Base-by-base conservation (phyloP, 305 asterid species). In the Fraxinus ornus region DNA sequence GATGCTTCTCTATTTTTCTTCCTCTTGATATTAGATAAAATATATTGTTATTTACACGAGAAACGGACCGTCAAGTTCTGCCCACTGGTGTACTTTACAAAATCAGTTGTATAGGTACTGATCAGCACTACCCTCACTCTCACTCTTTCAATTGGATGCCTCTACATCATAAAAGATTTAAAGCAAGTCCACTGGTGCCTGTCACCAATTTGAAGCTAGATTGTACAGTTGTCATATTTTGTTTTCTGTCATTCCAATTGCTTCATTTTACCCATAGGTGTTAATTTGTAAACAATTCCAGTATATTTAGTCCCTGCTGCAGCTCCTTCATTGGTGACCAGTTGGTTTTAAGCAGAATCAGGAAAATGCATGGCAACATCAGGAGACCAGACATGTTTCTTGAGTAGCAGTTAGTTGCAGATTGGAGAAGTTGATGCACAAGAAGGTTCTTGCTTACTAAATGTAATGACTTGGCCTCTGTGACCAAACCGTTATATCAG, bases 1-100 rank as follows among this genome's bases (percentile, higher is more conserved):
- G 41, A 75, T 68, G n/a, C 39, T 78, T 44, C 78, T 17, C 64
- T 66, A 75, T 15, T 77, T 60, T 78, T 36, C 66, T n/a, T 57
- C 66, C 26, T 57, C 12, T 57, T 57, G 66, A 57, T 19, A 19
- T 57, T 26, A 19, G 12, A 57, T 57, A n/a, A 55, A 55, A n/a
- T 15, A 15, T 55, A 5, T 4, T 55, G 64, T n/a, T 55, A 55
- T 17, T 55, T n/a, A 55, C 24, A 5, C 24, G 3, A 55, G 64
- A 55, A 55, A 55, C 10, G 10, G 26, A 55, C 66, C 3, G 24
- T 55, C 24, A 55, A 55, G 26, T 55, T 55, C 66, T n/a, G 26
- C 10, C 22, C 24, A n/a, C 66, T 1, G 60, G 60, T 15, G 21
- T 49, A 15, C 21, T 49, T 49, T 15, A 49, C 60, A 4, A 49